Evolutionary conservation across 164 flowering plant genomes (phyloP).

Genomic region (Kingdonia uniflora): DNA sequence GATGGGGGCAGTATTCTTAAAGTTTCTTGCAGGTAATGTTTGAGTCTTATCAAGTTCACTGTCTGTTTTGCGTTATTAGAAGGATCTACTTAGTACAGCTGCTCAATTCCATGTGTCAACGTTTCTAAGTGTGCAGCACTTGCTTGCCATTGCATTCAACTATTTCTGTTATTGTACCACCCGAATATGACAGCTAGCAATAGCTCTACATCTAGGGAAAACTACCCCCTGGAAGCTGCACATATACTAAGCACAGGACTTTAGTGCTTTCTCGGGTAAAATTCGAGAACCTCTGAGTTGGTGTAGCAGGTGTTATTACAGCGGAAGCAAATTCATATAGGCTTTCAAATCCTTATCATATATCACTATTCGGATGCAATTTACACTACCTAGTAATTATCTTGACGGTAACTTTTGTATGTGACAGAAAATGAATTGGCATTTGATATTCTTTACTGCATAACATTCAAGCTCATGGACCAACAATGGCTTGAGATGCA

Average conservation of each 20-base stretch:
- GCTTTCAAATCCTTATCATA: neutral
- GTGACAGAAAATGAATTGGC: slow-evolving; percentile 72
- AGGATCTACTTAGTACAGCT: too few relatives aligned
- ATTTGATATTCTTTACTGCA: slow-evolving; percentile 82
- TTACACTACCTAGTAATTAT: neutral
- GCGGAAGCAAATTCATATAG: too few relatives aligned
- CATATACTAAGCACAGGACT: neutral
- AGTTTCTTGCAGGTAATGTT: slow-evolving; percentile 63
- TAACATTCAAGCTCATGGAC: slow-evolving; percentile 84
- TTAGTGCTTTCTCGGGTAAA: too few relatives aligned
- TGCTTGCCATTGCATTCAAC: too few relatives aligned
- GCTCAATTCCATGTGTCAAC: too few relatives aligned
- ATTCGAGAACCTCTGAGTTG: too few relatives aligned
- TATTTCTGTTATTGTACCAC: neutral
- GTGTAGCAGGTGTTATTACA: too few relatives aligned
- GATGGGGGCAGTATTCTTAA: slow-evolving; percentile 69
- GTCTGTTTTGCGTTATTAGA: too few relatives aligned
- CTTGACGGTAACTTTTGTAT: slow-evolving; percentile 2
- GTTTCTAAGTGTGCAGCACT: too few relatives aligned
- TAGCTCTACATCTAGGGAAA: neutral
- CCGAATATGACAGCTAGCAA: neutral
- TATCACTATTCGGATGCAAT: neutral
- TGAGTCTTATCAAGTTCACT: neutral
- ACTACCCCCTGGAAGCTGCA: too few relatives aligned
- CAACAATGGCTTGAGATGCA: slow-evolving; percentile 82